Conservation (phyloP, 176 grass and related monocot species). For the Chloris gayana region DNA sequence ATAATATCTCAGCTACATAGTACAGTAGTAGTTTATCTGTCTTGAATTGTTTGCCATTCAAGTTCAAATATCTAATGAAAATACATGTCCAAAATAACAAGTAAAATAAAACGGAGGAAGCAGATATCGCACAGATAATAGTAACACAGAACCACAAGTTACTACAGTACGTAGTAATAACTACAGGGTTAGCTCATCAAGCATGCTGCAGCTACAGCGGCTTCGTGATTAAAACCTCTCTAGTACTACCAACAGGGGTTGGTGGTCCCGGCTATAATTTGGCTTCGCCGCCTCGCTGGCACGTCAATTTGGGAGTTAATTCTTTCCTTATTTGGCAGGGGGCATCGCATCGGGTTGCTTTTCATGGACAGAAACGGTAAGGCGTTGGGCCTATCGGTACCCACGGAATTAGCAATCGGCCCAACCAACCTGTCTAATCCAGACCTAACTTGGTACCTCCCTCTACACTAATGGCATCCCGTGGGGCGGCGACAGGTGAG, state of each 20-base stretch:
- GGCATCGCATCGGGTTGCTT: not conserved
- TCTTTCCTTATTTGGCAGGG: constrained; percentile 41
- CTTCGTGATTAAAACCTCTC: not conserved
- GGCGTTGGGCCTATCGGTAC: not conserved
- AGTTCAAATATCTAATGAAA: too few species aligned
- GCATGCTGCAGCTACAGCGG: not conserved
- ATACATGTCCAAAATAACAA: too few species aligned
- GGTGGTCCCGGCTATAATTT: not conserved
- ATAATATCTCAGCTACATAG: not conserved
- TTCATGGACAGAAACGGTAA: constrained; percentile 12
- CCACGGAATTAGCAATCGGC: constrained; percentile 1
- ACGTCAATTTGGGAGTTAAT: constrained; percentile 30
- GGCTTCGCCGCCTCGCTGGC: not conserved
- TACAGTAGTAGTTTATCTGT: too few species aligned
- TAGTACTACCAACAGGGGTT: not conserved
- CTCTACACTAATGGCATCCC: constrained; percentile 9
- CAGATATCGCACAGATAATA: not conserved
- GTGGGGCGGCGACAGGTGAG: not conserved
- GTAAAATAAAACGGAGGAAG: too few species aligned
- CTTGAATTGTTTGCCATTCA: too few species aligned
- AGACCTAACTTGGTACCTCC: constrained; percentile 25
- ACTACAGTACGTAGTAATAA: not conserved
- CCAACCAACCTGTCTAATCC: constrained; percentile 18
- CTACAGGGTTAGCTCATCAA: not conserved
- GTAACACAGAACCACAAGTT: not conserved